phyloP scores from a whole-genome alignment of 371 early-diverging fungal species.

The Mortierella polycephala region DNA sequence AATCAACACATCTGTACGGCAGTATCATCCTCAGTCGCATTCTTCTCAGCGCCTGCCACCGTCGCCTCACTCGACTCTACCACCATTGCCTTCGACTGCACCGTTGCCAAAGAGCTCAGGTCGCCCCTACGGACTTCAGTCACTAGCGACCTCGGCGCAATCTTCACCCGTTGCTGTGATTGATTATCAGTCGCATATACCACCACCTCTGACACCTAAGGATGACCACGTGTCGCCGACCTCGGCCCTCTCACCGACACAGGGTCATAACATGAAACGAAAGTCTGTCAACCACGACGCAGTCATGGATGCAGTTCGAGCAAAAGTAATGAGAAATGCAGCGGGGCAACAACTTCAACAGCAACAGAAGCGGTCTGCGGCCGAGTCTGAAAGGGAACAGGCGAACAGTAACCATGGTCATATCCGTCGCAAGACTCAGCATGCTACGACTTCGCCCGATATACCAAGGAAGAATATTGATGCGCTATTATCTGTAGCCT shows the following conservation, averaged over 20 bases:
- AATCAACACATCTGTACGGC: constrained; percentile 49
- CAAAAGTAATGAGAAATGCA: constrained; percentile 45
- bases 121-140: constrained; percentile 36
- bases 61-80: constrained; percentile 44
- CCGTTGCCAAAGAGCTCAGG: constrained; percentile 23
- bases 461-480: constrained; percentile 9
- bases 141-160: constrained; percentile 34
- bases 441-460: constrained; percentile 24
- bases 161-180: constrained; percentile 42
- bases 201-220: constrained; percentile 49
- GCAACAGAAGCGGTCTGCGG: constrained; percentile 21
- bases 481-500: background rate
- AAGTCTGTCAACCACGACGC: constrained; percentile 52
- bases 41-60: constrained; percentile 41
- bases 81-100: constrained; percentile 26
- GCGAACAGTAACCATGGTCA: background rate
- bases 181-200: constrained; percentile 53
- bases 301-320: constrained; percentile 54
- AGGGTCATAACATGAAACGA: constrained; percentile 23
- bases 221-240: constrained; percentile 51
- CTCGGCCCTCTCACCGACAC: constrained; percentile 42
- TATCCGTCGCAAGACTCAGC: constrained; percentile 25
- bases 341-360: constrained; percentile 36
- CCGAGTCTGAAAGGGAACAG: constrained; percentile 13
- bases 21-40: constrained; percentile 32